Percentiles rank a stretch among this genome's conserved stretches.
These are phyloP conservation scores for Hymenoscyphus albidus DNA, from an alignment of 2,329 filamentous ascomycete genomes.

Conservation along the genomic window DNA sequence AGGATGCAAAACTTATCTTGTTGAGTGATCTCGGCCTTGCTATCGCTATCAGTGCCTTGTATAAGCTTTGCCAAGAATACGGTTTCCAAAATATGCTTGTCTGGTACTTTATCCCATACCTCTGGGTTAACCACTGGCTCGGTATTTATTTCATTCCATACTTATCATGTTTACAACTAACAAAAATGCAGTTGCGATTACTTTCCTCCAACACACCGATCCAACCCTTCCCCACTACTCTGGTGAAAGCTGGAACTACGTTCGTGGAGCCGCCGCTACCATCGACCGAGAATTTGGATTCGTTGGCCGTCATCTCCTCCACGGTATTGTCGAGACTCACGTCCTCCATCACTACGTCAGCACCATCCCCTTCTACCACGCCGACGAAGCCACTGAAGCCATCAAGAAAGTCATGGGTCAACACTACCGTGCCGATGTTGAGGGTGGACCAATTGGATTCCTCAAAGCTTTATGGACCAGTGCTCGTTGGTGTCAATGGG, in stretches of 20 bases:
- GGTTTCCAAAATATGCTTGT: slow-evolving; percentile 84
- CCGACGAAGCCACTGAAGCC: slow-evolving; percentile 88
- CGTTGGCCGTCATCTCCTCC: slow-evolving; percentile 83
- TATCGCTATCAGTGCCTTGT: slow-evolving; percentile 54
- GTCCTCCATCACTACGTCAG: slow-evolving; percentile 97
- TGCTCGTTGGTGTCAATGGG: slow-evolving; percentile 90
- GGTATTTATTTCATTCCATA: slow-evolving; percentile 56
- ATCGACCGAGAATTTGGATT: slow-evolving; percentile 98
- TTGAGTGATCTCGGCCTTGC: slow-evolving; percentile 79
- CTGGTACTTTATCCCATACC: slow-evolving; percentile 93
- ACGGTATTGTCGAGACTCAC: slow-evolving; percentile 97
- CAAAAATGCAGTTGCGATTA: slow-evolving; percentile 73
- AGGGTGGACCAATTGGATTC: slow-evolving; percentile 78
- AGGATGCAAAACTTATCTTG: slow-evolving; percentile 81
- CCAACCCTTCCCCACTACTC: slow-evolving; percentile 91
- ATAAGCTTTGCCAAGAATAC: slow-evolving; percentile 67
- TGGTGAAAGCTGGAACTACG: slow-evolving; percentile 82
- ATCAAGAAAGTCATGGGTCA: slow-evolving; percentile 93
- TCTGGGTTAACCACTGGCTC: slow-evolving; percentile 99
- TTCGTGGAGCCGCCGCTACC: slow-evolving; percentile 88
- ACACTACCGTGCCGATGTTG: slow-evolving; percentile 84
- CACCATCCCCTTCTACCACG: slow-evolving; percentile 94
- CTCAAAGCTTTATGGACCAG: slow-evolving; percentile 76
- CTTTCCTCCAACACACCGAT: slow-evolving; percentile 95
- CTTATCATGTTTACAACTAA: background rate